Evolutionary conservation across 495 filamentous ascomycete genomes (phyloP), one percentile per base, ranked within the genome.

Genomic region (Penicillium pulvis): DNA sequence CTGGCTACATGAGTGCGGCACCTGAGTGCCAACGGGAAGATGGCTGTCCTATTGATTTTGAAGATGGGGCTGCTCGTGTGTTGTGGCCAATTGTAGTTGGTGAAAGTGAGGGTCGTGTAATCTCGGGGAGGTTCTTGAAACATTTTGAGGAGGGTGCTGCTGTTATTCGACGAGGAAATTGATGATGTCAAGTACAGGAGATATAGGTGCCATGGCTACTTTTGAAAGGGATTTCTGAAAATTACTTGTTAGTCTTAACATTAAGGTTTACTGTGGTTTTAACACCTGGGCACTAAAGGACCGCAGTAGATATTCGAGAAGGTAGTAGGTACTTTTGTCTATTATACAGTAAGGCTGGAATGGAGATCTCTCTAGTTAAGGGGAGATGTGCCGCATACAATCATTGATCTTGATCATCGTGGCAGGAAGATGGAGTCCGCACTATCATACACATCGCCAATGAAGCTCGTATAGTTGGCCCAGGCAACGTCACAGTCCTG

Each of bases 1-100:
- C 78, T 12, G 79, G 77, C 1, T 82, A 75, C 57, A 73, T 81
- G 75, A 80, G 77, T 54, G 69, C 79, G 4, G 75, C 77, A 2
- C 75, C 76, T 0, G 77, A 79, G 59, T 67, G 71, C 28, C 48
- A 59, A 53, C 51, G 11, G 16, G 43, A 45, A 8, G 16, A 36
- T 36, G 8, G 33, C 10, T 36, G 33, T 36, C 33, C 33, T 11
- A 36, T 12, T 14, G 10, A 12, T 36, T 12, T 36, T 4, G 33
- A 36, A 14, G 33, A 36, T 12, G 33, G 33, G 28, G 28, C 28
- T 28, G 28, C 28, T 28, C 28, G 28, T 28, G 28, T 28, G 28
- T 28, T 28, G 28, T 28, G 28, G 28, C 28, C 28, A 4, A 7
- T 28, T 28, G 28, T 28, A 28, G 28, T 28, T 4, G 28, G 28